These are phyloP conservation scores for Asterophora lycoperdoides DNA, from an alignment of 768 basidiomycete genomes.

Conservation along the genomic window DNA sequence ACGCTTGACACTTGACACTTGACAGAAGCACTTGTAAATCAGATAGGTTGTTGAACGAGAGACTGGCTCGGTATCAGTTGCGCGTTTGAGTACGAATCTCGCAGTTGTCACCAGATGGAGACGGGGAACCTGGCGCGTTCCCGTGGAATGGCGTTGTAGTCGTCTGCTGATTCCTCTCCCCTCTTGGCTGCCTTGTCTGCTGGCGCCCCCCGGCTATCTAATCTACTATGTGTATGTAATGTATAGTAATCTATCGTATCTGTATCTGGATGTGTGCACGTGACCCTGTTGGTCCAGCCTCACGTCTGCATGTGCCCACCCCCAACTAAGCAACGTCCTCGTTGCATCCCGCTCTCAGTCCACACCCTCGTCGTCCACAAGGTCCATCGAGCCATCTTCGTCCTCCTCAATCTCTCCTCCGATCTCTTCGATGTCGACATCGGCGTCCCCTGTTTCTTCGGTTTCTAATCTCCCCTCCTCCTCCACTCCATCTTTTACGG, in stretches of 20 bases:
- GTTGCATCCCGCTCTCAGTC: background rate
- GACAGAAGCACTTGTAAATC: background rate
- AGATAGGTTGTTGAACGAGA: background rate
- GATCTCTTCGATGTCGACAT: no score
- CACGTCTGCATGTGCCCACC: slow-evolving; percentile 7
- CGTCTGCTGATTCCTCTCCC: no score
- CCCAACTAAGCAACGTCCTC: slow-evolving; percentile 3
- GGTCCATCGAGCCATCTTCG: background rate
- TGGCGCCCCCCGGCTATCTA: no score
- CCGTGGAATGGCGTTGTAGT: no score
- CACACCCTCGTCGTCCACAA: background rate
- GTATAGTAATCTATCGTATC: no score
- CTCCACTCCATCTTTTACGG: background rate
- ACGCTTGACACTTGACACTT: no score
- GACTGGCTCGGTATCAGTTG: background rate
- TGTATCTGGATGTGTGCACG: background rate
- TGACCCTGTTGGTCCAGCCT: background rate
- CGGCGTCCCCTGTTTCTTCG: no score
- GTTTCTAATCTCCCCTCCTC: background rate
- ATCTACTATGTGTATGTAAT: no score
- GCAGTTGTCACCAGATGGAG: background rate
- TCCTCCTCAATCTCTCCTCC: no score
- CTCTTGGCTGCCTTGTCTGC: no score
- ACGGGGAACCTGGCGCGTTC: no score
- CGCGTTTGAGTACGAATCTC: background rate